Evolutionary conservation across 805 yeast species (phyloP).

Genomic region (Kodamaea leandrae): DNA sequence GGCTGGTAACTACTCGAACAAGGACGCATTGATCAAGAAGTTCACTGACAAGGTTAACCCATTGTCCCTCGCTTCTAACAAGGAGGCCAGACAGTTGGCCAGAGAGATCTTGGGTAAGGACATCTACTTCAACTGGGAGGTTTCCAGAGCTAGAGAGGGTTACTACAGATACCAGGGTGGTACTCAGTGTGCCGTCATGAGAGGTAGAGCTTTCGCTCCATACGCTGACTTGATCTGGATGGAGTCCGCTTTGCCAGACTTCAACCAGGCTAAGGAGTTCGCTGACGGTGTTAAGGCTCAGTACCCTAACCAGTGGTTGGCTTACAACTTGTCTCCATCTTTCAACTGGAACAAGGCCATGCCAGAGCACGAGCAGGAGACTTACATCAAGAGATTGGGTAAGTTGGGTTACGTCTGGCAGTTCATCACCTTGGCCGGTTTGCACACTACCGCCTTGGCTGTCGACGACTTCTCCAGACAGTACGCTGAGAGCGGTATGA

Average conservation of each 20-base stretch:
- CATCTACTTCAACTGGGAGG: constrained; percentile 90
- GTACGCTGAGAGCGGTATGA: constrained; percentile 84
- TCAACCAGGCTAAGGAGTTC: constrained; percentile 88
- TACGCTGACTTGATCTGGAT: constrained; percentile 96
- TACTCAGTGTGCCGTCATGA: constrained; percentile 94
- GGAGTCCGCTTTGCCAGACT: constrained; percentile 96
- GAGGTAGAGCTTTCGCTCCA: constrained; percentile 94
- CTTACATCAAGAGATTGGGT: constrained; percentile 83
- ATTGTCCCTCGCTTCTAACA: constrained; percentile 68
- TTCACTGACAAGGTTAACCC: constrained; percentile 74
- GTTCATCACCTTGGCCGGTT: constrained; percentile 94
- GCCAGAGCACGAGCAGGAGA: constrained; percentile 81
- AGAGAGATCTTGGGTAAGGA: constrained; percentile 75
- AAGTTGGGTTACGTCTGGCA: constrained; percentile 95
- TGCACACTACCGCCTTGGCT: constrained; percentile 93
- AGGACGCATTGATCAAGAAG: constrained; percentile 58
- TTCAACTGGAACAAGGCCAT: constrained; percentile 97
- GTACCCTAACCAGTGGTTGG: constrained; percentile 91
- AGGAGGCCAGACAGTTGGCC: constrained; percentile 77
- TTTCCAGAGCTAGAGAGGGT: constrained; percentile 93
- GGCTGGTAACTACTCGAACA: constrained; percentile 55
- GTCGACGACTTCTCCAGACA: constrained; percentile 79
- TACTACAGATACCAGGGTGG: constrained; percentile 96
- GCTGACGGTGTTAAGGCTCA: constrained; percentile 83
- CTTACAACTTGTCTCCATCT: constrained; percentile 94